Conservation (phyloP, 345 rosid species). For the Pistacia vera region DNA sequence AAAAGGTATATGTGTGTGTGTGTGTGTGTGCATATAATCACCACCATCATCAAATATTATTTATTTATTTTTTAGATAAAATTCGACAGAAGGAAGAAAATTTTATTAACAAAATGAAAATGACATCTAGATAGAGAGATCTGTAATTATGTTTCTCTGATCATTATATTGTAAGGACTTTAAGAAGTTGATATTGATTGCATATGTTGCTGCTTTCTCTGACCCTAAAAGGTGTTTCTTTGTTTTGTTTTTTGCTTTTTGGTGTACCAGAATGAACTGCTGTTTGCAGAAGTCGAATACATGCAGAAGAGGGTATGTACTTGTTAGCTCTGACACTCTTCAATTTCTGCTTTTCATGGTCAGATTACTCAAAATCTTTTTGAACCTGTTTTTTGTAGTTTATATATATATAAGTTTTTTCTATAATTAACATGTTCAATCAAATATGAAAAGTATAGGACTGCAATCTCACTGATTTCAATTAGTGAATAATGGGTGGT, state of each 20-base stretch:
- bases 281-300: constrained; percentile 87
- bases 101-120: too few relatives aligned
- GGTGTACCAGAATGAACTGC: constrained; percentile 67
- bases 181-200: not conserved
- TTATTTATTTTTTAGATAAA: too few relatives aligned
- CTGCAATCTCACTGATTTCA: not conserved
- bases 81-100: too few relatives aligned
- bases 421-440: not conserved
- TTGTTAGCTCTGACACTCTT: constrained; percentile 2
- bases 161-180: not conserved
- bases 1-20: constrained; percentile 52
- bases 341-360: not conserved
- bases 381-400: not conserved
- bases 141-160: too few relatives aligned
- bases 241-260: not conserved
- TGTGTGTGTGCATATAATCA: too few relatives aligned
- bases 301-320: constrained; percentile 88
- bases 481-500: not conserved
- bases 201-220: not conserved
- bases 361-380: not conserved
- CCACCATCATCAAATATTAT: too few relatives aligned
- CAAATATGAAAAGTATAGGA: not conserved
- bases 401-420: too few relatives aligned
- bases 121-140: too few relatives aligned
- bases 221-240: constrained; percentile 9